Conservation (phyloP, 768 basidiomycete species). For the Panellus pusillus region DNA sequence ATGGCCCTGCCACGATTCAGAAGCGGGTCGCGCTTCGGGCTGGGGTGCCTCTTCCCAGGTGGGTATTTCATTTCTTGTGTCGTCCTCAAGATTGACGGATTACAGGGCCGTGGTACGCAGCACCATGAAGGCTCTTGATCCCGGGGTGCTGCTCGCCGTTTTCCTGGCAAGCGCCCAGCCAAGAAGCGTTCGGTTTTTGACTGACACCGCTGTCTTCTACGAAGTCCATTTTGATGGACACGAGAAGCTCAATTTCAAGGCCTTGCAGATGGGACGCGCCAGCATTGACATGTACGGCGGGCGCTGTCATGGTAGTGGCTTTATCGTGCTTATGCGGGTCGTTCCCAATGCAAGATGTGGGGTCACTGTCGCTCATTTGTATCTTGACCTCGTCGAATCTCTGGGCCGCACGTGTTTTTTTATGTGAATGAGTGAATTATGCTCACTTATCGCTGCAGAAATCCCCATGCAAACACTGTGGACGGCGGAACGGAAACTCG, state of each 20-base stretch:
- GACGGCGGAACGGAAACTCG: slow-evolving; percentile 25
- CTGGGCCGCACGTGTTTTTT: slow-evolving; percentile 15
- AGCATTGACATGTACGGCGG: slow-evolving; percentile 25
- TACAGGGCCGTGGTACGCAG: neutral
- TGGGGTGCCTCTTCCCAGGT: neutral
- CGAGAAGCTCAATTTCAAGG: slow-evolving; percentile 26
- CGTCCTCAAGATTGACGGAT: neutral
- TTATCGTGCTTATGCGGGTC: slow-evolving; percentile 13
- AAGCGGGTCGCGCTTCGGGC: neutral
- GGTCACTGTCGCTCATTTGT: slow-evolving; percentile 24
- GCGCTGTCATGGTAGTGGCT: slow-evolving; percentile 22
- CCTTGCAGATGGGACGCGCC: slow-evolving; percentile 24
- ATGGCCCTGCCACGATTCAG: slow-evolving; percentile 3
- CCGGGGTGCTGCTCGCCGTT: neutral
- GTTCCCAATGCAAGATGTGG: slow-evolving; percentile 22
- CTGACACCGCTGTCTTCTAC: slow-evolving; percentile 8
- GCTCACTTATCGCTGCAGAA: slow-evolving; percentile 5
- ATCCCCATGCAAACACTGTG: slow-evolving; percentile 21
- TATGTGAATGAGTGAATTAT: neutral
- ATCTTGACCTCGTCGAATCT: slow-evolving; percentile 23
- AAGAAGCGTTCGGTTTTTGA: neutral
- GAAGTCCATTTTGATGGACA: slow-evolving; percentile 28
- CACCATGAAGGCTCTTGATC: slow-evolving; percentile 1
- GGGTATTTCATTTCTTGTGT: neutral
- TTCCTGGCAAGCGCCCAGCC: neutral